Conservation (phyloP, 2,329 filamentous ascomycete species). For the Fusarium anthophilum region DNA sequence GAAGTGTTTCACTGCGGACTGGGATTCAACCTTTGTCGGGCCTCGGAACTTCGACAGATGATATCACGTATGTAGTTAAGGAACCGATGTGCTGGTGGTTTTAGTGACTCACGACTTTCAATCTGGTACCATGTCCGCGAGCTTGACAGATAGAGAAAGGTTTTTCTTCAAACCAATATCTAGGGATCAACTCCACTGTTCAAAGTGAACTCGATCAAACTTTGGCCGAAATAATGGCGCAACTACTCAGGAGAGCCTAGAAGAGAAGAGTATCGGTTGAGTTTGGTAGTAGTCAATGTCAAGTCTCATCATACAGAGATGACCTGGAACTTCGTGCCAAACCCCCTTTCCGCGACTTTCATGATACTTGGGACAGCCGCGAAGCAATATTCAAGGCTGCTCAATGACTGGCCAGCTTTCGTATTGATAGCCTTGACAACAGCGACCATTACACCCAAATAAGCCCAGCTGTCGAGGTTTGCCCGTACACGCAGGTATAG, state of each 20-base stretch:
- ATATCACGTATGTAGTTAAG: fast-evolving
- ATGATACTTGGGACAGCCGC: background rate
- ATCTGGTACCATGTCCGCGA: background rate
- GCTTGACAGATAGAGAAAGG: background rate
- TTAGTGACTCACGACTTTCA: background rate
- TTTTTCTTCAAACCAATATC: background rate
- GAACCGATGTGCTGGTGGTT: fast-evolving
- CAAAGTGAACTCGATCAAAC: fast-evolving
- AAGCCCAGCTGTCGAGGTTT: background rate
- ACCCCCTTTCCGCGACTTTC: fast-evolving
- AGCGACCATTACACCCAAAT: background rate
- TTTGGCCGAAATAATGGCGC: fast-evolving
- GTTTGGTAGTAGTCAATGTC: fast-evolving
- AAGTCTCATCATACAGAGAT: background rate
- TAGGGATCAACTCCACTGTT: fast-evolving
- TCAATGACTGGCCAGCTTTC: background rate
- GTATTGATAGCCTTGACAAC: fast-evolving
- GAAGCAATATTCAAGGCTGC: fast-evolving
- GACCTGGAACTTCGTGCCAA: fast-evolving
- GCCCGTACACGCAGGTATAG: background rate
- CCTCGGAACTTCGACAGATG: background rate
- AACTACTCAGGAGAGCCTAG: fast-evolving
- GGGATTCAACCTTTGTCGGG: fast-evolving
- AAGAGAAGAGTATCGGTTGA: fast-evolving
- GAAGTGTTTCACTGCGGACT: background rate